Base-by-base conservation (phyloP, 2,329 filamentous ascomycete species). In the Aureobasidium mangrovei region DNA sequence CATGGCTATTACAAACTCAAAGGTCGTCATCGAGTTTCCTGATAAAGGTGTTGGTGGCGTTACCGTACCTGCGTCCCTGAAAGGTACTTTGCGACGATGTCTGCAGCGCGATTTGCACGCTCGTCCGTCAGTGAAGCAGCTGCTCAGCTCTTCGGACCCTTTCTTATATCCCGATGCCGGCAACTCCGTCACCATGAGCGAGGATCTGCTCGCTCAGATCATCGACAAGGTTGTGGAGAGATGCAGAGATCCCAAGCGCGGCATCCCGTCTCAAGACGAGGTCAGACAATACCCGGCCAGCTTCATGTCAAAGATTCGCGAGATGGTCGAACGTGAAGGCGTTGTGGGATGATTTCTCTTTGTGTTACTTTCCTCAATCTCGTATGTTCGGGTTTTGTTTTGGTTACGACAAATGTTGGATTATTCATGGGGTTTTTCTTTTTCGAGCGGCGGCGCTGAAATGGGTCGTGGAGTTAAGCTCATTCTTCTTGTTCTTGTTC, bases 1-100 rank as follows among this genome's bases (percentile, higher is more conserved):
- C 67, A 84, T 89, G 69, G 87, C 88, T 57, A 93, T 94, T 65
- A 87, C 90, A 61, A 88, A 91, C 68, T 87, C 82, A 69, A 78
- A 83, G 54, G 82, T 90, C 67, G 68, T 71, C 4, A 88, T 94
- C 64, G 80, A 88, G 54, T 93, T 84, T 63, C 85, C 85, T 0
- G 76, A 82, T 1, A 75, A 78, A 2, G 88, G 84, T 9, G 73
- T 90, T 48, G 88, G 88, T 41, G 84, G 75, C 7, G 71, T 77
- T 0, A 66, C 71, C 2, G 73, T 85, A 0, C 79, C 81, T 0
- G 71, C 75, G 3, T 74, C 76, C 2, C 69, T 85, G 10, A 74
- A 78, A 57, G 71, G 73, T 31, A 83, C 79, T 0, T 64, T 85
- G 43, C 75, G 76, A 51, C 70, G 73, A 39, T 85, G 82, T 60